phyloP scores from a whole-genome alignment of 495 filamentous ascomycete species.

The Neurospora sp. region DNA sequence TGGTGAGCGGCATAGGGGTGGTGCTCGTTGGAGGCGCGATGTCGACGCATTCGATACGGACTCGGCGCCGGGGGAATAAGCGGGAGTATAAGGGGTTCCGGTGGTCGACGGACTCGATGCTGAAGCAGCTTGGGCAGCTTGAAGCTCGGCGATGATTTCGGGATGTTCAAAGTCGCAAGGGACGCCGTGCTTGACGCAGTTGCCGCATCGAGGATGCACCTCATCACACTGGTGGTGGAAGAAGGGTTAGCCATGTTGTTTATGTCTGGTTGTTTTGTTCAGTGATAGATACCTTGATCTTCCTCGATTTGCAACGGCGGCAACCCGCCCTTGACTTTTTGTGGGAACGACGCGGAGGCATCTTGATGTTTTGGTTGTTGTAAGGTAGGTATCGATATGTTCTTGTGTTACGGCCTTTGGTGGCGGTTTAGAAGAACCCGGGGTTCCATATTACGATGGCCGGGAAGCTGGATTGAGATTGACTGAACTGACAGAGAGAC shows the following conservation, averaged over 20 bases:
- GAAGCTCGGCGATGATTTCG: slow-evolving; percentile 26
- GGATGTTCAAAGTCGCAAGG: slow-evolving; percentile 50
- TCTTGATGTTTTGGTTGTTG: slow-evolving; percentile 7
- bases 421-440: slow-evolving; percentile 5
- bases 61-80: slow-evolving; percentile 10
- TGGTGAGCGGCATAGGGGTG: slow-evolving; percentile 29
- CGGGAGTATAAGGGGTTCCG: slow-evolving; percentile 19
- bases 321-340: slow-evolving; percentile 55
- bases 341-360: slow-evolving; percentile 51
- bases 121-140: slow-evolving; percentile 11
- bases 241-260: background rate
- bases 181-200: slow-evolving; percentile 55
- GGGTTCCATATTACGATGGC: slow-evolving; percentile 9
- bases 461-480: background rate
- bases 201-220: slow-evolving; percentile 50
- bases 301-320: slow-evolving; percentile 49
- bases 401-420: slow-evolving; percentile 12
- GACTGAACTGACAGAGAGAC: background rate
- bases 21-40: slow-evolving; percentile 21
- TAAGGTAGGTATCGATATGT: background rate
- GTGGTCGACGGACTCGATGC: slow-evolving; percentile 9
- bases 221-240: slow-evolving; percentile 45
- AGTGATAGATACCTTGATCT: slow-evolving; percentile 45
- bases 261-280: background rate
- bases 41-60: slow-evolving; percentile 22